Base-by-base conservation (phyloP, 305 asterid genomes). In the Fraxinus paxiana region DNA sequence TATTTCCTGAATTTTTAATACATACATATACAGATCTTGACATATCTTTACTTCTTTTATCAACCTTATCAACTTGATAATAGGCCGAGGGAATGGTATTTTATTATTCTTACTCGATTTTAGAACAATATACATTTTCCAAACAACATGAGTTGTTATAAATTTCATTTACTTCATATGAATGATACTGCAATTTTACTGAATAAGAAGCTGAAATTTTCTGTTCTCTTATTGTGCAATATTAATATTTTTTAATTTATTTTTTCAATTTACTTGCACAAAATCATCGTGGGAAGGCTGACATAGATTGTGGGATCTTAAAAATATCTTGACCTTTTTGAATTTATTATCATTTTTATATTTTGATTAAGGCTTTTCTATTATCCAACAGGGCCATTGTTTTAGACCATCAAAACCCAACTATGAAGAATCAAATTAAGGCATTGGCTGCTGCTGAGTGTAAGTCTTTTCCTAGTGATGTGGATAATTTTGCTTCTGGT, bases 391-490 rank as follows among this genome's bases (percentile, higher is more conserved):
- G 99, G 87, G 91, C 99, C 84, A 94, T 94, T 87, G 90, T 94
- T 51, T 89, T 96, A 84, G 98, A 93, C 81, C 97, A 83, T 82
- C 97, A 87, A 82, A 93, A 88, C 82, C 90, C 98, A 73, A 82
- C 96, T 76, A 89, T 84, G 96, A 91, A 94, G 91, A 91, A 82
- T 89, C 98, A 88, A 86, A 82, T 87, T 84, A 91, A 90, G 92
- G 96, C 91, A 79, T 61, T 92, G 85, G 93, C 92, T 73, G 95
- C 93, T 78, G 90, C 88, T 79, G 98, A 91, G 87, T 91, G 99
- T 96, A 94, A 87, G 95, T 84, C 34, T 34, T 77, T 73, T 56
- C 38, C 34, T 67, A 71, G n/a, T 41, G 12, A 17, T 76, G 22
- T 59, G 72, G 83, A 70, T 51, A 63, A 78, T 82, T 79, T 74